Base-by-base conservation (phyloP, 2,329 filamentous ascomycete species). In the Penicillium sp. region DNA sequence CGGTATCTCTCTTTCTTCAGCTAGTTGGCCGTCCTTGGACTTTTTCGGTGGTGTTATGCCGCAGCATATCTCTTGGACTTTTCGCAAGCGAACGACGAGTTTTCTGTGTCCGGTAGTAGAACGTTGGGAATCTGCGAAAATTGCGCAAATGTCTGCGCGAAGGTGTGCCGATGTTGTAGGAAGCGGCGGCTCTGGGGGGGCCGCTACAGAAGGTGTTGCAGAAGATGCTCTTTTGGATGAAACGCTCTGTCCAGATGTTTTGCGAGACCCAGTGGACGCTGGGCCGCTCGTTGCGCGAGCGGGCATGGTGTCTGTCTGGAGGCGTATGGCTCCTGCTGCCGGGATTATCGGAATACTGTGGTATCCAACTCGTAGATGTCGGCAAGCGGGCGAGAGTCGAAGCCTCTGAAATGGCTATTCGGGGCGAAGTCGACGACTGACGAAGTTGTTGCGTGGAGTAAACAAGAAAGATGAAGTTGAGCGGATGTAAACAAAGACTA, bases 51-150 rank as follows among this genome's bases (percentile, higher is more conserved):
- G 35, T 1, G 76, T 74, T 59, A 85, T 82, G 52, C 82, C 83
- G 61, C 80, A 83, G 75, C 91, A 96, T 38, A 87, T 81, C 70
- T 97, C 93, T 67, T 97, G 93, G 45, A 96, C 83, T 74, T 96
- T 97, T 61, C 93, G 86, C 59, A 99, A 77, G 50, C 86, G 91
- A 59, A 97, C 89, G 3, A 89, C 88, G 0, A 96, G 82, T 70
- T 97, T 97, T 59, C 93, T 82, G 71, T 99, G 94, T 1, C 90
- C 90, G 1, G 92, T 91, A 0, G 89, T 95, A 1, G 90, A 95
- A 65, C 88, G 87, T 72, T 99, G 94, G 33, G 93, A 91, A 71
- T 92, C 89, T 62, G 82, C 81, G 68, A 92, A 92, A 49, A 91
- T 81, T 55, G 81, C 75, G 68, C 86, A 88, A 52, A 96, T 81